Base-by-base conservation (phyloP, 306 rosid species). In the Trifolium pratense region DNA sequence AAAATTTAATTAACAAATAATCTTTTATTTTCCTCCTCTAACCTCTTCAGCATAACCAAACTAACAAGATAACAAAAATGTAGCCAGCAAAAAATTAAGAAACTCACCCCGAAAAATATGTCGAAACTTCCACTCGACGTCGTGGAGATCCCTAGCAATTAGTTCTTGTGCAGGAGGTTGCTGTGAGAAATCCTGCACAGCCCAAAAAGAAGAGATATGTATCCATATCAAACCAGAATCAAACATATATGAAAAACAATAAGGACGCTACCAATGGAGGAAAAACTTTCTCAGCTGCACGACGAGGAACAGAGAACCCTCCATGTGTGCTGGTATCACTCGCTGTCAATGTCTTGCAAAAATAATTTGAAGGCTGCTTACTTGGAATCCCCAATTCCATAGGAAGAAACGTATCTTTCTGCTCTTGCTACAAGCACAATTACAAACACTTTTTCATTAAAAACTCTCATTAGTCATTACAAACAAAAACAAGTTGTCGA, bases 301-400 rank as follows among this genome's bases (percentile, higher is more conserved):
- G 97, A 66, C 97, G 97, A 74, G 97, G 97, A 82, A 91, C 97
- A 59, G 97, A 91, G 79, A 91, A 91, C 49, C 97, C 97, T 80
- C 97, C 97, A 77, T 91, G 97, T 25, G 97, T 91, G 75, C 97
- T 91, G 15, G 97, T 91, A 80, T 91, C 97, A 71, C 97, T 91
- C 0, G 97, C 97, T 3, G 97, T 91, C 82, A 91, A 75, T 63
- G 93, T 91, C 89, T 91, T 91, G 93, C 97, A 91, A 79, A 91
- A 91, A 75, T 91, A 91, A 78, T 91, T 91, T 0, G 97, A 78
- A 21, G 97, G 97, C 84, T 91, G 97, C 88, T 82, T 91, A 75
- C 93, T 91, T 45, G 93, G 90, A 69, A 88, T 73, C 55, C 97
- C 97, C 76, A 91, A 82, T 76, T 91, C 97, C 92, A 91, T 82